phyloP scores from a whole-genome alignment of 2,329 filamentous ascomycete genomes.

The Elsinoe ampelina region DNA sequence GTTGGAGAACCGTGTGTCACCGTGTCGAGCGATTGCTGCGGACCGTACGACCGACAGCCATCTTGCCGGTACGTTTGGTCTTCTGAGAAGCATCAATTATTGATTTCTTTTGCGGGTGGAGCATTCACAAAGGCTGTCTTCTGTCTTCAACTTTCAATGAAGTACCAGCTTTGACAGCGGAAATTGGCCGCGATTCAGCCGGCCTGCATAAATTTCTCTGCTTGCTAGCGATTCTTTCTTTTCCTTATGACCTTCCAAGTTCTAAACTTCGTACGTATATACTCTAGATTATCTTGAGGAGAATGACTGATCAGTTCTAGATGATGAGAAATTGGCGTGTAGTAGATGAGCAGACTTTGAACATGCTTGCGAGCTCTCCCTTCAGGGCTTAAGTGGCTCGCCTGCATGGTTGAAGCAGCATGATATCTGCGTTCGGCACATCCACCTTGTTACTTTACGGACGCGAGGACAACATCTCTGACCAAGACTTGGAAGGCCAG shows the following conservation, averaged over 20 bases:
- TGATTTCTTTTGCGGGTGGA: not conserved
- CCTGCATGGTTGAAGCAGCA: conserved; percentile 56
- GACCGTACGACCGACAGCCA: not conserved
- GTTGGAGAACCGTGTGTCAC: not conserved
- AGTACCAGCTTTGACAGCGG: not conserved
- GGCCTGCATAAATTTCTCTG: conserved; percentile 4
- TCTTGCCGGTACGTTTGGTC: not conserved
- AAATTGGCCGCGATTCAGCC: conserved; percentile 3
- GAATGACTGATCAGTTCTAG: conserved; percentile 42
- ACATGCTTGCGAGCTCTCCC: conserved; percentile 72
- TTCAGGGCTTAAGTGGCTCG: conserved; percentile 81
- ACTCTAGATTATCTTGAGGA: not conserved
- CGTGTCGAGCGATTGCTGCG: not conserved
- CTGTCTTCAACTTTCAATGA: not conserved
- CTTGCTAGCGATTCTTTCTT: conserved; percentile 26
- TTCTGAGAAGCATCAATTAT: not conserved
- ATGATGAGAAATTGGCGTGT: conserved; percentile 99
- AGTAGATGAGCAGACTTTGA: conserved; percentile 71
- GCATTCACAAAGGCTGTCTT: not conserved
- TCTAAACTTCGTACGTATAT: conserved; percentile 76
- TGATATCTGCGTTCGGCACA: conserved; percentile 99
- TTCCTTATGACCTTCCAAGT: conserved; percentile 90
- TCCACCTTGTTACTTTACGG: conserved; percentile 92
- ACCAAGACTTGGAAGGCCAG: conserved; percentile 51
- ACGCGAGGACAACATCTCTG: conserved; percentile 99